phyloP scores from a whole-genome alignment of 2,329 filamentous ascomycete genomes.

The Aspergillus amoenus region DNA sequence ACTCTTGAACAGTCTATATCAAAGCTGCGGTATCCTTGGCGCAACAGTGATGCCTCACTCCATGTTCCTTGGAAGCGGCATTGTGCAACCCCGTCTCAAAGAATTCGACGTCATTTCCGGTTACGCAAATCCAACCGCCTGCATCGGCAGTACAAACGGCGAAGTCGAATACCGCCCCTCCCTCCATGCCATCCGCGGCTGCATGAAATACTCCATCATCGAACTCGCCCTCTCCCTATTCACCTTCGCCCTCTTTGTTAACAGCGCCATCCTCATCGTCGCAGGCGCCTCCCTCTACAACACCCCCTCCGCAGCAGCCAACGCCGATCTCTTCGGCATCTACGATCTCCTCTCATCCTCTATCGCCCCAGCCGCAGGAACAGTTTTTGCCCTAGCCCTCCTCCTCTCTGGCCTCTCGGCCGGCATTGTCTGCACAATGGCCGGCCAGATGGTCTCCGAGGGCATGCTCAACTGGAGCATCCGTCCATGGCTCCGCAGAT shows the following conservation, averaged over 20 bases:
- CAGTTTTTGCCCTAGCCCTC: constrained; percentile 79
- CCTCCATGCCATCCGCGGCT: constrained; percentile 69
- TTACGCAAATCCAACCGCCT: constrained; percentile 31
- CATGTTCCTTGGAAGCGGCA: constrained; percentile 57
- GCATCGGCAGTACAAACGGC: constrained; percentile 39
- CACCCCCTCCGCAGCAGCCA: constrained; percentile 55
- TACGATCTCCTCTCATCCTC: constrained; percentile 68
- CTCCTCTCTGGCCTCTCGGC: constrained; percentile 78
- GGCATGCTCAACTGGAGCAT: constrained; percentile 75
- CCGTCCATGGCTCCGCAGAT: constrained; percentile 73
- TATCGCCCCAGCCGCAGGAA: constrained; percentile 73
- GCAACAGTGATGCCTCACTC: constrained; percentile 62
- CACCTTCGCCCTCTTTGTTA: constrained; percentile 81
- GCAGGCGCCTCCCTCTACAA: constrained; percentile 74
- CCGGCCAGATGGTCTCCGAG: constrained; percentile 85
- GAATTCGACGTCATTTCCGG: constrained; percentile 47
- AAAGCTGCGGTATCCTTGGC: constrained; percentile 54
- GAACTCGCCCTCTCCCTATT: constrained; percentile 73
- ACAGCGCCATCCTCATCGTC: constrained; percentile 78
- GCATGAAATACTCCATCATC: constrained; percentile 69
- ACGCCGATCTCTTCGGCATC: constrained; percentile 81
- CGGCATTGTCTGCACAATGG: constrained; percentile 84
- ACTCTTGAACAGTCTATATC: constrained; percentile 46
- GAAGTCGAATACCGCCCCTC: constrained; percentile 69
- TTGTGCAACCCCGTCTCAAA: constrained; percentile 55